phyloP scores from a whole-genome alignment of 345 rosid species.

The Passiflora organensis region DNA sequence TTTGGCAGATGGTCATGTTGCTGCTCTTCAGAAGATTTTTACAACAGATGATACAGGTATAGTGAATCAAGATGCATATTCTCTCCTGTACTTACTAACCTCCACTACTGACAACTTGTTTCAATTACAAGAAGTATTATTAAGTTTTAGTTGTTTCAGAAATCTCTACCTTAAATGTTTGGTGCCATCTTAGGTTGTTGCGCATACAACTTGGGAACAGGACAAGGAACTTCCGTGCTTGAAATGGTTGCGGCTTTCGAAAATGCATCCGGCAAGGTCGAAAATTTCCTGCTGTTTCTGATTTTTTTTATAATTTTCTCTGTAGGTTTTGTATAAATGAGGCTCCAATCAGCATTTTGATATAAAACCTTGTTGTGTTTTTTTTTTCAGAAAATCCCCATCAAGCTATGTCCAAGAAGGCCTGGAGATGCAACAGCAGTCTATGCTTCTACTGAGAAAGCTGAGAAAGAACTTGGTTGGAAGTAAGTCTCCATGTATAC shows the following conservation, averaged over 20 bases:
- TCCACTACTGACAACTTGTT: constrained; percentile 1
- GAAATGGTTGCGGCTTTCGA: constrained; percentile 95
- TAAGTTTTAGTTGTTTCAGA: background rate
- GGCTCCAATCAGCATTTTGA: no score
- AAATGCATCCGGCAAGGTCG: constrained; percentile 91
- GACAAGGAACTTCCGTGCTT: constrained; percentile 76
- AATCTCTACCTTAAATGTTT: background rate
- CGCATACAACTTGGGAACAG: constrained; percentile 89
- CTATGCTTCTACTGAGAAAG: constrained; percentile 70
- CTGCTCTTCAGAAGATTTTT: constrained; percentile 70
- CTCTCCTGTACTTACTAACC: background rate
- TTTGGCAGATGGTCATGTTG: constrained; percentile 90
- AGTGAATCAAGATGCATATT: background rate
- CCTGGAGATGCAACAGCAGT: constrained; percentile 92
- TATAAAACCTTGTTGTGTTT: no score
- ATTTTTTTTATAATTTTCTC: no score
- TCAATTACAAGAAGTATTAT: background rate
- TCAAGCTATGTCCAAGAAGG: constrained; percentile 74
- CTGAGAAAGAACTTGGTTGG: constrained; percentile 86
- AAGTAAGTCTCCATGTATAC: constrained; percentile 43
- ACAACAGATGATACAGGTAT: constrained; percentile 56
- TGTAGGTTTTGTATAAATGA: no score
- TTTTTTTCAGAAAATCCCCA: constrained; percentile 68
- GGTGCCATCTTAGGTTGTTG: constrained; percentile 73
- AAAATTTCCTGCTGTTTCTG: background rate